A percentile compares a stretch with the other conserved stretches of the same genome.
phyloP scores from a whole-genome alignment of 352 stramenopile genomes.

The Phytophthora fragariae region DNA sequence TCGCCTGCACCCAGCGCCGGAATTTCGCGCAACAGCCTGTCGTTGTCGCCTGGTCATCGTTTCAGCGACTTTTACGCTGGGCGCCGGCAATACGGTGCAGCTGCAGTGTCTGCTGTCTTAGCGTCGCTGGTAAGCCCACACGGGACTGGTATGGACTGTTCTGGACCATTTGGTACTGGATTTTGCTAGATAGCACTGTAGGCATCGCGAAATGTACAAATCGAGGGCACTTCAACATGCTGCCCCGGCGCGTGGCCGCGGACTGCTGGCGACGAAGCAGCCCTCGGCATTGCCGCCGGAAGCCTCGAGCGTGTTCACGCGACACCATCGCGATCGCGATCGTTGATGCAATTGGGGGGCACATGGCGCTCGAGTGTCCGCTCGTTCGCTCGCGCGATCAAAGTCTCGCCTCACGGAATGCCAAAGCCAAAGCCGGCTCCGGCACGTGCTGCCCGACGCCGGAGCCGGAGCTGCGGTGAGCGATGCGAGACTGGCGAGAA shows the following conservation, averaged over 20 bases:
- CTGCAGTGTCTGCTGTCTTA: conserved; percentile 11
- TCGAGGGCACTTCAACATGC: conserved; percentile 26
- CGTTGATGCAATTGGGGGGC: conserved; percentile 17
- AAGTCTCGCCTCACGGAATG: conserved; percentile 6
- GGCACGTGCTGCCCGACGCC: conserved; percentile 1
- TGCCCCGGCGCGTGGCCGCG: conserved; percentile 7
- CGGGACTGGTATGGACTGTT: too few species aligned
- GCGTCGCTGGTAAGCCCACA: conserved; percentile 5
- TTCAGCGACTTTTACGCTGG: conserved; percentile 9
- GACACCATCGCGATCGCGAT: conserved; percentile 5
- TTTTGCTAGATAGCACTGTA: background rate
- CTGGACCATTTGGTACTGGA: background rate
- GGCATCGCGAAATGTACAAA: conserved; percentile 20
- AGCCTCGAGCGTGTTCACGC: conserved; percentile 1
- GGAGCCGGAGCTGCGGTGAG: background rate
- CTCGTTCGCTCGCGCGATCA: conserved; percentile 6
- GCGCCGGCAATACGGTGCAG: background rate
- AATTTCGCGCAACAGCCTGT: conserved; percentile 27
- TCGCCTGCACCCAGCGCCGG: conserved; percentile 12
- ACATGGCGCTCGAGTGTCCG: conserved; percentile 22
- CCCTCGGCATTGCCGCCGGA: too few species aligned
- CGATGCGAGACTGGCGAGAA: conserved; percentile 19
- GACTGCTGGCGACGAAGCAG: conserved; percentile 26
- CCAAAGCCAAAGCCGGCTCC: conserved; percentile 3
- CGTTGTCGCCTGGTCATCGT: conserved; percentile 12